phyloP scores from a whole-genome alignment of 2,329 filamentous ascomycete genomes.

The Arthrobotrys sinensis region DNA sequence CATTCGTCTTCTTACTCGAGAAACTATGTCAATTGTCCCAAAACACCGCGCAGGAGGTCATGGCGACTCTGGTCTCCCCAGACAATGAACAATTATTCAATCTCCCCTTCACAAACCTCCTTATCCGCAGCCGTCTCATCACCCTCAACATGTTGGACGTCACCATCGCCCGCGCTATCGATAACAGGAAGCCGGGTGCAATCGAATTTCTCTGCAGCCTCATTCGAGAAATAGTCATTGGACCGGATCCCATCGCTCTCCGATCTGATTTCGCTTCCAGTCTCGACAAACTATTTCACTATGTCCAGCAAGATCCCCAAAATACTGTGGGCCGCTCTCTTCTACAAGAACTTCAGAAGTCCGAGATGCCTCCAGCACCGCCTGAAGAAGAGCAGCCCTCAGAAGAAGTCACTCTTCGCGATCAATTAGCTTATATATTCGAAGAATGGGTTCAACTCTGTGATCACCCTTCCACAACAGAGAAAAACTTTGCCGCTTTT shows the following conservation, averaged over 20 bases:
- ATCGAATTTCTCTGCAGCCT: slow-evolving; percentile 64
- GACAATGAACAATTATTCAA: slow-evolving; percentile 75
- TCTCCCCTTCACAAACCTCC: slow-evolving; percentile 74
- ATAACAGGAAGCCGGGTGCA: slow-evolving; percentile 62
- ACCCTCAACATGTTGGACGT: slow-evolving; percentile 73
- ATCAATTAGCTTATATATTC: slow-evolving; percentile 94
- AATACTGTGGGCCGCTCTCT: slow-evolving; percentile 62
- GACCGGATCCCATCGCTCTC: slow-evolving; percentile 62
- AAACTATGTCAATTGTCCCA: slow-evolving; percentile 76
- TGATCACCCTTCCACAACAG: slow-evolving; percentile 81
- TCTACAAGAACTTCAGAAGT: slow-evolving; percentile 63
- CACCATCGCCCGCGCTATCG: slow-evolving; percentile 63
- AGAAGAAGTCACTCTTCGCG: slow-evolving; percentile 76
- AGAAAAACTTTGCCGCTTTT: slow-evolving; percentile 81
- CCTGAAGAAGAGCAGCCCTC: slow-evolving; percentile 79
- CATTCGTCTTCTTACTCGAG: slow-evolving; percentile 75
- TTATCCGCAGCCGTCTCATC: slow-evolving; percentile 75
- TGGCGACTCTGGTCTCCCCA: slow-evolving; percentile 70
- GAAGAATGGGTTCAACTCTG: slow-evolving; percentile 92
- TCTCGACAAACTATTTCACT: slow-evolving; percentile 63
- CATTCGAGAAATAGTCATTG: slow-evolving; percentile 63
- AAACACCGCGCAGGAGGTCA: slow-evolving; percentile 71
- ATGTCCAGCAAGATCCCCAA: slow-evolving; percentile 64
- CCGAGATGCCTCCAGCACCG: slow-evolving; percentile 68
- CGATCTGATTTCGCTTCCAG: slow-evolving; percentile 65